phyloP scores from a whole-genome alignment of 768 basidiomycete species.

The Stropharia rugosoannulata region DNA sequence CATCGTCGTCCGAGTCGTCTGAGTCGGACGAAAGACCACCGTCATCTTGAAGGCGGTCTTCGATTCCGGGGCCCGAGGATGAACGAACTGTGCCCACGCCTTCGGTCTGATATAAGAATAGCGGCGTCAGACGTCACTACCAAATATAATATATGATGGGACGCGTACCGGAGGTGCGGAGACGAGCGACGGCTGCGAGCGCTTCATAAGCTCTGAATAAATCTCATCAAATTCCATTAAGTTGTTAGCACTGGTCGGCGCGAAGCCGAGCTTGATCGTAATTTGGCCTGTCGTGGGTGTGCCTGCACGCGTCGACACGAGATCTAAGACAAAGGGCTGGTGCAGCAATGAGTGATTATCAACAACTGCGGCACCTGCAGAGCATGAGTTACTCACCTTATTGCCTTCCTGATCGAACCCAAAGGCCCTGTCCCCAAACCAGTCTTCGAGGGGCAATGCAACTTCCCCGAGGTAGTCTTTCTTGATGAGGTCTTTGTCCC shows the following conservation, averaged over 20 bases:
- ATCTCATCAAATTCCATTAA: conserved; percentile 58
- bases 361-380: neutral
- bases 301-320: conserved; percentile 41
- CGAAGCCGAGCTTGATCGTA: conserved; percentile 47
- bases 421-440: conserved; percentile 55
- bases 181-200: conserved; percentile 63
- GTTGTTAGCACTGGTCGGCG: conserved; percentile 39
- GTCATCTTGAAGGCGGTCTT: conserved; percentile 59
- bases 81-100: conserved; percentile 84
- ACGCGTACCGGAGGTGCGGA: conserved; percentile 73
- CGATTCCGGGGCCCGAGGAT: conserved; percentile 34
- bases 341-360: neutral
- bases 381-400: conserved; percentile 44
- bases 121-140: neutral
- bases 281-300: conserved; percentile 40
- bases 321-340: conserved; percentile 35
- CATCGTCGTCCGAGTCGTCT: conserved; percentile 28
- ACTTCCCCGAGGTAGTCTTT: conserved; percentile 96
- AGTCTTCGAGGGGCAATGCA: conserved; percentile 74
- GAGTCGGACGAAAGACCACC: conserved; percentile 61
- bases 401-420: conserved; percentile 67
- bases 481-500: conserved; percentile 89
- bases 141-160: neutral
- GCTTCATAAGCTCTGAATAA: conserved; percentile 61
- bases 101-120: conserved; percentile 56